A percentile compares a stretch with the other conserved stretches of the same genome.
Evolutionary conservation across 495 filamentous ascomycete genomes (phyloP).

Genomic region (Pseudoneurospora amorphoporcata): DNA sequence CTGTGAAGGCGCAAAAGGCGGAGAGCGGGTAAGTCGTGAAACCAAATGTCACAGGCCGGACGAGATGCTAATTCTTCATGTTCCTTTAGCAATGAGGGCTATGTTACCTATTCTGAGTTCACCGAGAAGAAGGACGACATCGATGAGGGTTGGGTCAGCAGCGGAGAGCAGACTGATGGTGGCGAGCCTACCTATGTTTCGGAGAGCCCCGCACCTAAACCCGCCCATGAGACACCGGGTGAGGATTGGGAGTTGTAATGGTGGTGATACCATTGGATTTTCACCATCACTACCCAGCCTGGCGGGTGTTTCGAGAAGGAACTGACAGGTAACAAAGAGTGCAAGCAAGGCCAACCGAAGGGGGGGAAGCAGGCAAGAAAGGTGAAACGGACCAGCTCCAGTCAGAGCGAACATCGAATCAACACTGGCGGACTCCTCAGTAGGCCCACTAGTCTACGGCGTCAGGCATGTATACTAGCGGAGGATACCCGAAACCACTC

Average conservation of each 20-base stretch:
- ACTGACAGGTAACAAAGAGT: background rate
- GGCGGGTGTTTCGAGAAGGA: background rate
- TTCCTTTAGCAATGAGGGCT: background rate
- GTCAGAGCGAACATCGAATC: background rate
- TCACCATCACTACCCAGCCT: background rate
- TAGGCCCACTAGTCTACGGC: background rate
- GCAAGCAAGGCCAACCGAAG: background rate
- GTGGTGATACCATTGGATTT: background rate
- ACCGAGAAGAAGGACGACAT: slow-evolving; percentile 3
- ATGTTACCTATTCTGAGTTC: slow-evolving; percentile 7
- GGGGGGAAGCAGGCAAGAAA: background rate
- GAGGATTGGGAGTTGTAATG: background rate
- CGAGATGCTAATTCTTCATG: background rate
- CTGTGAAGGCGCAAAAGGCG: background rate
- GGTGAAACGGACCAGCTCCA: background rate
- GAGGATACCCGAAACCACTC: background rate
- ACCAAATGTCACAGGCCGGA: background rate
- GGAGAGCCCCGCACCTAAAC: background rate
- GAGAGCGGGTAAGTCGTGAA: slow-evolving; percentile 1
- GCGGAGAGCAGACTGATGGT: slow-evolving; percentile 22
- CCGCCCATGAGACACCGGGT: too few relatives aligned
- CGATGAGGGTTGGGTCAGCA: slow-evolving; percentile 21
- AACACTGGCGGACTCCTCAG: background rate
- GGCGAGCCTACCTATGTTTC: slow-evolving; percentile 3
- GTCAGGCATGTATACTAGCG: slow-evolving; percentile 3